Evolutionary conservation across 768 basidiomycete species (phyloP), one percentile per base, ranked within the genome.

Genomic region (Serpula lacrymans): DNA sequence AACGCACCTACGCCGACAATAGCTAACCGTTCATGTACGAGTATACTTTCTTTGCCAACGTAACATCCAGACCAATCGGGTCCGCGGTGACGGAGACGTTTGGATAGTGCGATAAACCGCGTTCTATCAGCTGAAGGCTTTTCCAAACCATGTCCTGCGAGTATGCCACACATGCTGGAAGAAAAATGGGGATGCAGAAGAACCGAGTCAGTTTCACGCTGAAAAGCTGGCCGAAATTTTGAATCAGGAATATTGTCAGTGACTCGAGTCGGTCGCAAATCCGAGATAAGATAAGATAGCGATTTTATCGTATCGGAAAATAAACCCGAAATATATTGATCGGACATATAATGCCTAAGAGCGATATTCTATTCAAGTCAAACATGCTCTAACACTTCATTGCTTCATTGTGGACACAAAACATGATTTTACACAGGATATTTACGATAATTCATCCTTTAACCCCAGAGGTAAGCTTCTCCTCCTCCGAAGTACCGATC

Each of bases 21-120:
- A 27, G 96, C 96, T 39, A 99, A 78, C 41, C 96, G 85, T 60
- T 99, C 96, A 52, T 99, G 96, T 24, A 88, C 88, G 47, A 99
- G 79, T 43, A 96, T 77, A 29, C 77, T 74, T 37, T 84, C 74
- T 61, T 82, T 80, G 32, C 88, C 88, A 48, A 93, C 87, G 63
- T 81, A 85, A 67, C 90, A 95, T 21, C 96, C 96, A 11, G 91
- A 93, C 96, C 96, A 99, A 66, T 99, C 96, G 9, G 96, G 96
- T 11, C 96, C 96, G 48, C 94, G 83, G 59, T 96, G 94, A 37
- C 95, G 78, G 45, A 90, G 82, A 48, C 80, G 82, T 67, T 92
- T 96, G 9, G 92, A 92, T 53, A 88, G 75, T 3, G 89, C 84
- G 42, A 97, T 82, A 55, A 82, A 85, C 41, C 71, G 78, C 32